Percentiles rank a stretch among this genome's conserved stretches.
Conservation (phyloP, 1,284 basidiomycete genomes). For the Leucocoprinus gongylophorus region DNA sequence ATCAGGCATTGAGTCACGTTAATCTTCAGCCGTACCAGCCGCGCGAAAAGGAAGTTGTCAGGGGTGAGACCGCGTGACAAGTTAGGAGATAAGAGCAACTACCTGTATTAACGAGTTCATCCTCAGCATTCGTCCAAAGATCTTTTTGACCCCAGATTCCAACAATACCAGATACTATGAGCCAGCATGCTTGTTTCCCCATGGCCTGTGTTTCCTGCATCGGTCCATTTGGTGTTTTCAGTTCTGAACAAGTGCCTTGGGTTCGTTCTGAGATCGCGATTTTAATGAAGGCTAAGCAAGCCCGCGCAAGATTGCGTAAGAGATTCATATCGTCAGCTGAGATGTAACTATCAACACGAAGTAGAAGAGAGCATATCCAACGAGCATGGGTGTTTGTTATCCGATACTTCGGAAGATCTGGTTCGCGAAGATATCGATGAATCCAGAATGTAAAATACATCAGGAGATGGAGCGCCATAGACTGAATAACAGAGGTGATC, state of each 20-base stretch:
- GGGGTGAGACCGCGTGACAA: no score
- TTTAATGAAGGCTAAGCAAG: conserved; percentile 55
- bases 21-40: no score
- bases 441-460: conserved; percentile 84
- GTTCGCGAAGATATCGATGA: conserved; percentile 47
- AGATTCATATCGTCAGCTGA: conserved; percentile 73
- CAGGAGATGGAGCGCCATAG: conserved; percentile 63
- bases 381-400: conserved; percentile 62
- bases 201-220: conserved; percentile 23
- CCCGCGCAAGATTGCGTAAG: conserved; percentile 73
- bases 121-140: conserved; percentile 74
- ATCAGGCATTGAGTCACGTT: no score
- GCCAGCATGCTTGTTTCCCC: conserved; percentile 71
- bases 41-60: no score
- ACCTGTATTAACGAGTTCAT: conserved; percentile 24
- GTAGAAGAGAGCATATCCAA: conserved; percentile 82
- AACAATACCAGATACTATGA: conserved; percentile 66
- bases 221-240: background rate
- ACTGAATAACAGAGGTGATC: conserved; percentile 32
- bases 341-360: conserved; percentile 65
- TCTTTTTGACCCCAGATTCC: conserved; percentile 84
- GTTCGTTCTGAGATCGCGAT: conserved; percentile 27
- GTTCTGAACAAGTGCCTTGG: conserved; percentile 6
- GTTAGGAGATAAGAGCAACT: no score
- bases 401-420: conserved; percentile 32